Base-by-base conservation (phyloP, 148 eudicot species). In the Gaultheria prostrata region DNA sequence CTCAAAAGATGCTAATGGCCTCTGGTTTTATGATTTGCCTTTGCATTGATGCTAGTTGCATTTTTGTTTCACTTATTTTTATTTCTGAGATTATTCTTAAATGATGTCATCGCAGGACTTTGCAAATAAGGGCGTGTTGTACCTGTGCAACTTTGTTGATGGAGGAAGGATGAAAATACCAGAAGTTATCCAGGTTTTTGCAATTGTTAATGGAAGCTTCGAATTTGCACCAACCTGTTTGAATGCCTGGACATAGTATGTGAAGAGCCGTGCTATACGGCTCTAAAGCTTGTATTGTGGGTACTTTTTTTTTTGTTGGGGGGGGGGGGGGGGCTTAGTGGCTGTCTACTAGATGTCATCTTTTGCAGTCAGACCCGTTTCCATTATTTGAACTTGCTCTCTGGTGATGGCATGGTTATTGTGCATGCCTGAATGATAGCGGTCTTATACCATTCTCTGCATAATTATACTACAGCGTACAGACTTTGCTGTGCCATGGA, bases 101-200 rank as follows among this genome's bases (percentile, higher is more conserved):
- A 1, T 57, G 65, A 9, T 57, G 26, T 57, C 8, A 3, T 57
- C 46, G 82, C 89, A 94, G 98, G 87, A 82, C 51, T 84, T 91
- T 84, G 89, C 95, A 84, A 92, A 90, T 73, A 82, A 80, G 82
- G 98, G 94, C 4, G 90, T 94, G 71, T 80, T 87, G 67, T 91
- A 91, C 87, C 89, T 94, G 87, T 86, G 89, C 85, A 84, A 91
- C 76, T 81, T 90, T 87, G 93, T 84, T 82, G 89, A 91, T 51
- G 95, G 93, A 76, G 89, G 80, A 83, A 82, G 82, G 63, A 45
- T 72, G 17, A 87, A 83, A 86, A 84, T 82, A 83, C 93, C 93
- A 28, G 87, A 82, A 28, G 84, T 80, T 30, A 33, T 87, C 57
- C 85, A 89, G 91, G 91, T 89, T 72, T 69, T 76, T 49, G 57